Percentiles rank a stretch among this genome's conserved stretches.
These are phyloP conservation scores for Cyberlindnera subsufficiens DNA, from an alignment of 805 yeast species.

Conservation along the genomic window DNA sequence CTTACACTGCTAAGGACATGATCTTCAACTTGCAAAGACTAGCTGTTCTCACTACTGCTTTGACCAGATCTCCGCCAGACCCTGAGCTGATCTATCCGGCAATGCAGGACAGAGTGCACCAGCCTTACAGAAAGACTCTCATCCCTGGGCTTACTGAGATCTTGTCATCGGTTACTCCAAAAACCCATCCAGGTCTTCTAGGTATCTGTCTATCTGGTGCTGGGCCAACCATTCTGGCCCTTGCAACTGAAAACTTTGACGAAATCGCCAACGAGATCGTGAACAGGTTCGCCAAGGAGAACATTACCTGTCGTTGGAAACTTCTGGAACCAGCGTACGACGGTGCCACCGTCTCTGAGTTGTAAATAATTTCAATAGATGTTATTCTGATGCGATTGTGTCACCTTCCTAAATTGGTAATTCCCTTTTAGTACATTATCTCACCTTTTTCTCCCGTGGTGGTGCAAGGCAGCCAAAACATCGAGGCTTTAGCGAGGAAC, in stretches of 20 bases:
- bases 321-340: constrained; percentile 81
- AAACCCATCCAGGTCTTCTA: constrained; percentile 73
- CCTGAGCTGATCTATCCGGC: constrained; percentile 83
- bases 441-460: no score
- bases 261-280: constrained; percentile 74
- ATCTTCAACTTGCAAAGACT: constrained; percentile 91
- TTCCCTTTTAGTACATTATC: no score
- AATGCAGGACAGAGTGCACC: constrained; percentile 96
- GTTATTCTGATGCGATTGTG: not conserved
- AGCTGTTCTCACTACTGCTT: constrained; percentile 87
- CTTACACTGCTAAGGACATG: constrained; percentile 74
- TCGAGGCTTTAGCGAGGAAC: no score
- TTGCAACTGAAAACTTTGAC: constrained; percentile 87
- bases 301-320: constrained; percentile 75
- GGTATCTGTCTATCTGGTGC: constrained; percentile 98
- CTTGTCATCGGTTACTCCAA: constrained; percentile 73
- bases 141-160: constrained; percentile 90
- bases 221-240: constrained; percentile 92
- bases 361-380: not conserved
- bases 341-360: constrained; percentile 62
- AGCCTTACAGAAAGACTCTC: constrained; percentile 88
- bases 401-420: no score
- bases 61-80: constrained; percentile 79
- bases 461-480: no score
- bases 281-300: constrained; percentile 56